Base-by-base conservation (phyloP, 208 protist species). In the Crithidia mellificae region DNA sequence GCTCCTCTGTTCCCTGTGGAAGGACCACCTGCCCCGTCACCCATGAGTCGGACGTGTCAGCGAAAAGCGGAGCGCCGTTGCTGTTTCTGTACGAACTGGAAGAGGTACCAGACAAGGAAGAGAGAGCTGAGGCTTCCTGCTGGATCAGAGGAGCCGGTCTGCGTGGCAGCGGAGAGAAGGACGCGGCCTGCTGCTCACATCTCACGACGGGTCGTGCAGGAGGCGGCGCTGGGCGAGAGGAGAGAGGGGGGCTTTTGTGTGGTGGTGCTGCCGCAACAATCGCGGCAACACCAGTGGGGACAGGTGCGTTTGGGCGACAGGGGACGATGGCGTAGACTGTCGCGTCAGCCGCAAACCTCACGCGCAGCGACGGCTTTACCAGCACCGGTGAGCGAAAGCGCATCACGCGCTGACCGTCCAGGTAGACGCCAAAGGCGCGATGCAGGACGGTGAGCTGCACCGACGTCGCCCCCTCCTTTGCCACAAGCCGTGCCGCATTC, bases 371-470 rank as follows among this genome's bases (percentile, higher is more conserved):
- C 3, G 52, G 36, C 0, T 17, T 56, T 43, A 74, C 41, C 44
- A 55, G 8, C 25, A 74, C 61, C 0, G 69, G 69, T n/a, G 59
- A 67, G 12, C 44, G 25, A 12, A 62, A 20, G 4, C 69, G 69
- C 27, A 46, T 0, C 19, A 74, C 20, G 11, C 61, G 59, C 53
- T 68, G 69, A 1, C 69, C 62, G 46, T 74, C 69, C 43, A 74
- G 46, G 61, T 68, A 74, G 12, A 47, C 49, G 36, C 59, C 52
- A 11, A 63, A 44, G 12, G 36, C 20, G 0, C 32, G 25, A 15
- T 24, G 15, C 25, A 68, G 27, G 25, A 68, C 2, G 36, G 53
- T 74, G 44, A 74, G 27, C 29, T 63, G 69, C 58, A 68, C 61
- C 46, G 53, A 50, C 24, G 58, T 22, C 22, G 69, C 27, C 27